A percentile compares a stretch with the other conserved stretches of the same genome.
These are phyloP conservation scores for Pleurotus giganteus DNA, from an alignment of 768 basidiomycete genomes.

Conservation along the genomic window DNA sequence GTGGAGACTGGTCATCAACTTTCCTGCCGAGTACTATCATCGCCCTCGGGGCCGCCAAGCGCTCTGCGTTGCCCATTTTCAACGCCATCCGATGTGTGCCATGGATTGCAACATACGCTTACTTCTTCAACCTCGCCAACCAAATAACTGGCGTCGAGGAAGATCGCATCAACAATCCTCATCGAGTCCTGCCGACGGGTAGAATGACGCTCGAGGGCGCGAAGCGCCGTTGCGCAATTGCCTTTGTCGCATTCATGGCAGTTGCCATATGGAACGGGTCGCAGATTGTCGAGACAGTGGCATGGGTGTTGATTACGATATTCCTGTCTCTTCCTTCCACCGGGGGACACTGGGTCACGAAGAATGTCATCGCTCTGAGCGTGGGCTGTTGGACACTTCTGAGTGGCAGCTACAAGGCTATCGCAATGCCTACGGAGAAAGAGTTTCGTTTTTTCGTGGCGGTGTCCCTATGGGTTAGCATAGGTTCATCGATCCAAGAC, in stretches of 20 bases:
- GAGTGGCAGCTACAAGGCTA: conserved; percentile 11
- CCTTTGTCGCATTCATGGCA: conserved; percentile 8
- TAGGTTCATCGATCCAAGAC: conserved; percentile 12
- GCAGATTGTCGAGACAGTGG: conserved; percentile 5
- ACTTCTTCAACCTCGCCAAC: conserved; percentile 20
- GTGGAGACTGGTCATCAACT: conserved; percentile 14
- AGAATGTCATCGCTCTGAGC: conserved; percentile 15
- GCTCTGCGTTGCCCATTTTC: neutral
- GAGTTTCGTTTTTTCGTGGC: neutral
- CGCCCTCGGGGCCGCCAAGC: conserved; percentile 10
- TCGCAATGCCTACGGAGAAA: conserved; percentile 4
- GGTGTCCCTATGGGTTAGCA: conserved; percentile 13
- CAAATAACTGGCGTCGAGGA: conserved; percentile 18
- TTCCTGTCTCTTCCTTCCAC: conserved; percentile 11
- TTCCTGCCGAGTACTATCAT: conserved; percentile 14
- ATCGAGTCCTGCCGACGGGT: conserved; percentile 19
- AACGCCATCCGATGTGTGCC: conserved; percentile 7
- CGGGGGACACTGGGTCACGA: conserved; percentile 18
- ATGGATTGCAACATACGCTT: conserved; percentile 15
- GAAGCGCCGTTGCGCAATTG: conserved; percentile 13
- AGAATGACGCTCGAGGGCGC: conserved; percentile 15
- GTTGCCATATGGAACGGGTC: conserved; percentile 6
- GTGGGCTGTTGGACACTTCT: conserved; percentile 16
- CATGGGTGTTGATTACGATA: conserved; percentile 11
- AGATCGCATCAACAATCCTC: conserved; percentile 22